Evolutionary conservation across 108 stramenopile species (phyloP), one percentile per base, ranked within the genome.

Genomic region (Nannochloropsis gaditana): DNA sequence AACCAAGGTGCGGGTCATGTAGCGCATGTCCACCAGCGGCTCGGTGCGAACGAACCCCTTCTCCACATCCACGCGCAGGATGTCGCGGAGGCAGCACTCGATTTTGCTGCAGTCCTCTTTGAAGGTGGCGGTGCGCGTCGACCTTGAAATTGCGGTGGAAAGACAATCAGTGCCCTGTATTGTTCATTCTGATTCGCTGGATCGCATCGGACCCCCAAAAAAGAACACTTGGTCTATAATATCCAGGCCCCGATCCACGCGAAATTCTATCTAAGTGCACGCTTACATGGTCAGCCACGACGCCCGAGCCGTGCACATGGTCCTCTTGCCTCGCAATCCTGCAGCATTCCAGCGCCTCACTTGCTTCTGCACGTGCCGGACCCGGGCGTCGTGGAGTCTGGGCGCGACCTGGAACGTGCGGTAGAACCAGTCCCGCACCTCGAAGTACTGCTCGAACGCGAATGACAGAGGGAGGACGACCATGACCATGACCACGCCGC

Each of bases 21-120:
- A n/a, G 44, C 86, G 80, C 89, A 89, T 89, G 83, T 50, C 85
- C 11, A 86, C 89, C 80, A 84, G 41, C 41, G 85, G 85, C 84
- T 89, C 89, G 42, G 80, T 81, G 44, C 44, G 82, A 43, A 86
- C 81, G 79, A 41, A 21, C 44, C 9, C 9, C 17, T n/a, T 59
- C 15, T 79, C 81, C 9, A 19, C 79, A 79, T 89, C 85, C 15
- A 89, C 9, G 8, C 44, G 83, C 50, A 89, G 83, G 79, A 89
- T 86, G 89, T 89, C 81, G 42, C 81, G 81, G 21, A 81, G 81
- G 81, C 19, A 81, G 41, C 19, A 11, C 10, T 15, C 31, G 81
- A 81, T 81, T 1, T 21, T 17, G 81, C 31, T 81, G 42, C 81
- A 81, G 81, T 81, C 81, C 81, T 81, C 81, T 21, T 81, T 17